A percentile compares a stretch with the other conserved stretches of the same genome.
These are phyloP conservation scores for Penicillium odoratum DNA, from an alignment of 495 filamentous ascomycete species.

Conservation along the genomic window DNA sequence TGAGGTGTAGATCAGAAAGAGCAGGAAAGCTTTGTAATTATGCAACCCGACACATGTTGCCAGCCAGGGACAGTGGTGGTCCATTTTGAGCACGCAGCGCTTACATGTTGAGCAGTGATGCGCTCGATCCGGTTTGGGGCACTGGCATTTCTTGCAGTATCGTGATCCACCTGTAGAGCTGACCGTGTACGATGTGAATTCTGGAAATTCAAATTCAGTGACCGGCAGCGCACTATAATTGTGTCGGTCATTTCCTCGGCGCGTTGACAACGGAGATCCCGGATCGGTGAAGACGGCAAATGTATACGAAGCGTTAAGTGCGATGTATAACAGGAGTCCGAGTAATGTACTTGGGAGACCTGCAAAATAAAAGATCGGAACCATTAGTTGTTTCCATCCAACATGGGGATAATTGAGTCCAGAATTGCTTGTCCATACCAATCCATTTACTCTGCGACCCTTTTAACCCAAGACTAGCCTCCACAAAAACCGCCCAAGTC, in stretches of 20 bases:
- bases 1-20: slow-evolving; percentile 90
- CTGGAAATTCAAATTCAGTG: slow-evolving; percentile 60
- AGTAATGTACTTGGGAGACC: slow-evolving; percentile 51
- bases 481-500: slow-evolving; percentile 87
- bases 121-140: slow-evolving; percentile 88
- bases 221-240: slow-evolving; percentile 66
- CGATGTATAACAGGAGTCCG: slow-evolving; percentile 69
- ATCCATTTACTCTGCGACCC: slow-evolving; percentile 60
- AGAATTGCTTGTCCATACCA: slow-evolving; percentile 50
- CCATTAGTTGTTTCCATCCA: background rate
- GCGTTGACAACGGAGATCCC: slow-evolving; percentile 61
- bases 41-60: slow-evolving; percentile 90
- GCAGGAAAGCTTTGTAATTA: slow-evolving; percentile 93
- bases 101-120: slow-evolving; percentile 95
- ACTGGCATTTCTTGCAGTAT: slow-evolving; percentile 97
- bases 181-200: slow-evolving; percentile 76
- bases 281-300: slow-evolving; percentile 90
- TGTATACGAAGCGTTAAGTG: slow-evolving; percentile 86
- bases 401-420: background rate
- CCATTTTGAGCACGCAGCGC: slow-evolving; percentile 96
- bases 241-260: slow-evolving; percentile 33
- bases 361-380: slow-evolving; percentile 8
- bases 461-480: slow-evolving; percentile 69
- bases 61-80: slow-evolving; percentile 98
- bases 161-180: slow-evolving; percentile 82